phyloP scores from a whole-genome alignment of 495 filamentous ascomycete species.

The Neurospora pannonica region DNA sequence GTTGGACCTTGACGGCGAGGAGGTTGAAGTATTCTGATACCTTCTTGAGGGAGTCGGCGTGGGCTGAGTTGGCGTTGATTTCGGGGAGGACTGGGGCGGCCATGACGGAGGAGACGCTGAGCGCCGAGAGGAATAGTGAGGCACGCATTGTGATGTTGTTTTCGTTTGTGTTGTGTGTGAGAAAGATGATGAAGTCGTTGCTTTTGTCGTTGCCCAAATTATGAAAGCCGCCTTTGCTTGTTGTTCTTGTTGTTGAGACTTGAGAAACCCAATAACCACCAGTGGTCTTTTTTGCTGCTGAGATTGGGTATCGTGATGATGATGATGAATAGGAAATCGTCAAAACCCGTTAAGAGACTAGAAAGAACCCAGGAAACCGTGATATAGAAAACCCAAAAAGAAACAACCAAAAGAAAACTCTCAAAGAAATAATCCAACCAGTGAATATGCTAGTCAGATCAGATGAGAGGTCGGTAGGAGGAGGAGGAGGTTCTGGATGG shows the following conservation, averaged over 20 bases:
- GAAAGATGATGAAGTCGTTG: neutral
- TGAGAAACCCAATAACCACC: neutral
- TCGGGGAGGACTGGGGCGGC: slow-evolving; percentile 40
- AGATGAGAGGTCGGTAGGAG: slow-evolving; percentile 16
- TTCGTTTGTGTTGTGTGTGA: neutral
- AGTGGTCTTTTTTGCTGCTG: slow-evolving; percentile 10
- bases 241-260: neutral
- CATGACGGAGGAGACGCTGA: slow-evolving; percentile 32
- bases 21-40: slow-evolving; percentile 47
- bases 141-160: slow-evolving; percentile 32
- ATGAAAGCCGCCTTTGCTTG: neutral
- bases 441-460: neutral
- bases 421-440: slow-evolving; percentile 6
- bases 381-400: neutral
- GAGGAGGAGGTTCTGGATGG: slow-evolving; percentile 22
- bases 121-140: slow-evolving; percentile 36
- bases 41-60: slow-evolving; percentile 28
- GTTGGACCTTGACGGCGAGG: slow-evolving; percentile 38
- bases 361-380: slow-evolving; percentile 3
- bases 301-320: slow-evolving; percentile 7
- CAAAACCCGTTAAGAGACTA: slow-evolving; percentile 17
- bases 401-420: slow-evolving; percentile 11
- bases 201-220: neutral
- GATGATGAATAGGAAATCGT: slow-evolving; percentile 18
- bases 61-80: slow-evolving; percentile 20